A percentile compares a stretch with the other conserved stretches of the same genome.
Conservation (phyloP, 345 rosid species). For the Arabis hirsuta region DNA sequence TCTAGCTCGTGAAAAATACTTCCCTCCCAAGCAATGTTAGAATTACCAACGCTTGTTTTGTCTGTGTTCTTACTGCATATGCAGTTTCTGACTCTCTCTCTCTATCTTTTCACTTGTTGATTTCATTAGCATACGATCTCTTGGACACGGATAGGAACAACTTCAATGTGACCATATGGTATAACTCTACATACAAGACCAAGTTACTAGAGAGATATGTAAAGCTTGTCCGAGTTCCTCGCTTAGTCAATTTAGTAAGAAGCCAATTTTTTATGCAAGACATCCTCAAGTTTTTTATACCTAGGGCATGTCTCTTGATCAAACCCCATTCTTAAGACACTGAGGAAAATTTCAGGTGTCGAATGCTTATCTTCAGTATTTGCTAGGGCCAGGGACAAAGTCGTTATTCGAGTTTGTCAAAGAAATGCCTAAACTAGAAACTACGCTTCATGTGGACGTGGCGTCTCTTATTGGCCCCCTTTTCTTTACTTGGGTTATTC, state of each 20-base stretch:
- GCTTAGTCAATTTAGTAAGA: conserved; percentile 74
- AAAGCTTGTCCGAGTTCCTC: conserved; percentile 63
- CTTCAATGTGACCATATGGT: conserved; percentile 79
- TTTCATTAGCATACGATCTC: conserved; percentile 73
- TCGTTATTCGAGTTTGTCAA: conserved; percentile 69
- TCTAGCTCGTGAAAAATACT: too few relatives aligned
- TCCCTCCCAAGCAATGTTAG: too few relatives aligned
- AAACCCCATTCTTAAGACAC: conserved; percentile 48
- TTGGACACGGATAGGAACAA: conserved; percentile 58
- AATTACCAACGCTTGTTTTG: background rate
- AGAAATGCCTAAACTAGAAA: conserved; percentile 74
- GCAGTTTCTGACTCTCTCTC: conserved; percentile 4
- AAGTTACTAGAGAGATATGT: conserved; percentile 15
- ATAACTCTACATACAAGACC: conserved; percentile 64
- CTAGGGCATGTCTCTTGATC: conserved; percentile 40
- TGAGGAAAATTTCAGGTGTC: conserved; percentile 56
- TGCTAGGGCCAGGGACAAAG: conserved; percentile 56
- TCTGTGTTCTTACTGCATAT: background rate
- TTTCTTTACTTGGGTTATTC: conserved; percentile 57
- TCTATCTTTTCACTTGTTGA: conserved; percentile 38
- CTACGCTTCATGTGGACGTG: conserved; percentile 53
- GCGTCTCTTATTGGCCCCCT: conserved; percentile 78
- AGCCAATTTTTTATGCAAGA: background rate
- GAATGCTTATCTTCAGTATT: conserved; percentile 70
- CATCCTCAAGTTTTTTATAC: background rate